Evolutionary conservation across 495 filamentous ascomycete genomes (phyloP).

Genomic region (Penicillium psychrofluorescens): DNA sequence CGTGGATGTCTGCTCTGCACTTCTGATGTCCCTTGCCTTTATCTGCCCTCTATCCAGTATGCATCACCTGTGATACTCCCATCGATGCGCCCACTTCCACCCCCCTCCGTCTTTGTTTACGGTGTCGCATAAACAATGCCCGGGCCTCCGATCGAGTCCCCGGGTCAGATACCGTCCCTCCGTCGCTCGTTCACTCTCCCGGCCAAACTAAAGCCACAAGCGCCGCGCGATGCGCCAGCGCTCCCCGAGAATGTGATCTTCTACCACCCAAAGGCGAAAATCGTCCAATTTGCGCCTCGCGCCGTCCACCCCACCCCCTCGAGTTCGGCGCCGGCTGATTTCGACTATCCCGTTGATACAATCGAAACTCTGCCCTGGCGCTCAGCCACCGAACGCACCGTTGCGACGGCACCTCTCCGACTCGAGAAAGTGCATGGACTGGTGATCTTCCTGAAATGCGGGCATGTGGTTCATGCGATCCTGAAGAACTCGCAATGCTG

Average conservation of each 20-base stretch:
- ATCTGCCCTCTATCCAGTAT: background rate
- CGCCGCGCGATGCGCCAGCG: constrained; percentile 12
- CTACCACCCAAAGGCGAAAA: constrained; percentile 56
- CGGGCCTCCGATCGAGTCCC: constrained; percentile 27
- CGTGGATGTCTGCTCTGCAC: background rate
- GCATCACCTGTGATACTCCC: background rate
- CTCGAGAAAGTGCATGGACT: constrained; percentile 76
- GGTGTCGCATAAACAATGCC: constrained; percentile 29
- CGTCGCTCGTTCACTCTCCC: constrained; percentile 56
- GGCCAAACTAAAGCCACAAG: constrained; percentile 36
- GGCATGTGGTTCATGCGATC: constrained; percentile 71
- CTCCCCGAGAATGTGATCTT: constrained; percentile 62
- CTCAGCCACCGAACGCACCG: constrained; percentile 69
- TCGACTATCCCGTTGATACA: constrained; percentile 38
- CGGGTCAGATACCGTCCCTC: constrained; percentile 28
- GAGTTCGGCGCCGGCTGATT: constrained; percentile 35
- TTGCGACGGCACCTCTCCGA: constrained; percentile 70
- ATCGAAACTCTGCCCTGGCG: constrained; percentile 61
- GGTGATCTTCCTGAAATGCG: constrained; percentile 79
- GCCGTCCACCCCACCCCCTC: constrained; percentile 34
- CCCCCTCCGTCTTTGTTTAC: constrained; percentile 11
- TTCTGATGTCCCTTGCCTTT: background rate
- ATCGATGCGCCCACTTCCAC: constrained; percentile 8
- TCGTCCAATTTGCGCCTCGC: constrained; percentile 53
- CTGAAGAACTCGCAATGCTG: constrained; percentile 84